phyloP scores from a whole-genome alignment of 352 stramenopile genomes.

The Globisporangium viniferum region DNA sequence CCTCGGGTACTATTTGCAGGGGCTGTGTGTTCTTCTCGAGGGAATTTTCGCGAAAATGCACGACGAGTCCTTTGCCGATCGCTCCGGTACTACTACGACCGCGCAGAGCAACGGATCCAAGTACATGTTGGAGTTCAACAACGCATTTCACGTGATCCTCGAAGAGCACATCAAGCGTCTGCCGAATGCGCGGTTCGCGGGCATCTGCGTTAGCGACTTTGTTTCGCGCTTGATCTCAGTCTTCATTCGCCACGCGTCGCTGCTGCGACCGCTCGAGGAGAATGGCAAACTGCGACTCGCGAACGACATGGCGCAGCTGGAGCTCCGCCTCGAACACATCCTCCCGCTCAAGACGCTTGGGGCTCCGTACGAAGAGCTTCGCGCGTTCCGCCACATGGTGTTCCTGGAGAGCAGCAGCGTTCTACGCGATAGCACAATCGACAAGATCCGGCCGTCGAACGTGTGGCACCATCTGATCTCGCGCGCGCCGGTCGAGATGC shows the following conservation, averaged over 20 bases:
- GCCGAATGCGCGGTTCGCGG: constrained; percentile 46
- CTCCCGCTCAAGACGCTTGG: constrained; percentile 58
- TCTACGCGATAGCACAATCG: constrained; percentile 63
- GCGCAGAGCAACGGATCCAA: constrained; percentile 38
- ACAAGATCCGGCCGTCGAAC: constrained; percentile 82
- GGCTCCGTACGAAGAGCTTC: constrained; percentile 67
- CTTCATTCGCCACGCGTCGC: constrained; percentile 73
- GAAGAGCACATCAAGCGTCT: constrained; percentile 76
- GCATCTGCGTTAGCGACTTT: constrained; percentile 60
- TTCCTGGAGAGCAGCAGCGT: constrained; percentile 68
- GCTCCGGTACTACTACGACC: neutral
- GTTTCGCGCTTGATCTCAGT: constrained; percentile 66
- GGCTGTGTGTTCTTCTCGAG: constrained; percentile 53
- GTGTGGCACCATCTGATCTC: constrained; percentile 85
- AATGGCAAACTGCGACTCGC: constrained; percentile 74
- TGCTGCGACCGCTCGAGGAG: constrained; percentile 73
- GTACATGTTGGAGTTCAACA: constrained; percentile 80
- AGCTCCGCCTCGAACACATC: constrained; percentile 63
- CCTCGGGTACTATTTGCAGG: constrained; percentile 70
- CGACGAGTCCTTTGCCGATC: constrained; percentile 75
- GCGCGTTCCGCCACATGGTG: constrained; percentile 80
- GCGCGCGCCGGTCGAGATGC: constrained; percentile 60
- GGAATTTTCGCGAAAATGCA: constrained; percentile 80
- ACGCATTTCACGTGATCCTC: constrained; percentile 56
- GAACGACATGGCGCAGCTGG: constrained; percentile 84